phyloP scores from a whole-genome alignment of 2,329 filamentous ascomycete species.

The Trichoderma oligosporum region DNA sequence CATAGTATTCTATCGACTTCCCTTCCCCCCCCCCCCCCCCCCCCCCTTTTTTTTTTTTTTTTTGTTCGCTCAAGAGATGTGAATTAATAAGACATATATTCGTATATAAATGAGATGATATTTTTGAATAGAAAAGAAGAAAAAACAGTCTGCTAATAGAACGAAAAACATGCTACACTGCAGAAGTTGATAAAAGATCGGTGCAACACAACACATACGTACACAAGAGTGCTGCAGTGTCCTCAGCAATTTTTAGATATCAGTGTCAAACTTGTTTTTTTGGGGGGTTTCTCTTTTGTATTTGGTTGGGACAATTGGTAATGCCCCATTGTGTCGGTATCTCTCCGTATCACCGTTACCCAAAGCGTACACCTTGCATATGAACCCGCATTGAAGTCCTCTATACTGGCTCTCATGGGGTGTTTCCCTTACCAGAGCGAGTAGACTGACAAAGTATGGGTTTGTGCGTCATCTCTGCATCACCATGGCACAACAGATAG shows the following conservation, averaged over 20 bases:
- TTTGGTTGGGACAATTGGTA: neutral
- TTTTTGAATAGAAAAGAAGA: too few relatives aligned
- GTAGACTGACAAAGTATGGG: neutral
- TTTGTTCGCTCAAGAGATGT: neutral
- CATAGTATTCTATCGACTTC: too few relatives aligned
- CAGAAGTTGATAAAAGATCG: neutral
- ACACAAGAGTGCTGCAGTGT: neutral
- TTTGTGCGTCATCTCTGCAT: slow-evolving; percentile 15
- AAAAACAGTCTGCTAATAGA: neutral
- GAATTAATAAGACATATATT: neutral
- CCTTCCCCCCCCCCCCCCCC: too few relatives aligned
- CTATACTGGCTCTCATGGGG: neutral
- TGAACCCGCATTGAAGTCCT: neutral
- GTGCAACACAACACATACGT: neutral
- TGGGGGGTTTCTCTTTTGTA: neutral
- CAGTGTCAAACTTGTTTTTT: neutral
- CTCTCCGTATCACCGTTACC: slow-evolving; percentile 26
- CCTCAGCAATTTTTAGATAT: neutral
- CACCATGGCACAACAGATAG: slow-evolving; percentile 15
- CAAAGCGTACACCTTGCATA: slow-evolving; percentile 21
- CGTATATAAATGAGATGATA: neutral
- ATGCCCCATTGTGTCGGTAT: slow-evolving; percentile 8
- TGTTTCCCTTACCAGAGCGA: neutral
- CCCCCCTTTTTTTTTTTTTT: neutral
- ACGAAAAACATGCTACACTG: neutral